These are phyloP conservation scores for Cyberlindnera lachancei DNA, from an alignment of 805 yeast species.

Conservation along the genomic window DNA sequence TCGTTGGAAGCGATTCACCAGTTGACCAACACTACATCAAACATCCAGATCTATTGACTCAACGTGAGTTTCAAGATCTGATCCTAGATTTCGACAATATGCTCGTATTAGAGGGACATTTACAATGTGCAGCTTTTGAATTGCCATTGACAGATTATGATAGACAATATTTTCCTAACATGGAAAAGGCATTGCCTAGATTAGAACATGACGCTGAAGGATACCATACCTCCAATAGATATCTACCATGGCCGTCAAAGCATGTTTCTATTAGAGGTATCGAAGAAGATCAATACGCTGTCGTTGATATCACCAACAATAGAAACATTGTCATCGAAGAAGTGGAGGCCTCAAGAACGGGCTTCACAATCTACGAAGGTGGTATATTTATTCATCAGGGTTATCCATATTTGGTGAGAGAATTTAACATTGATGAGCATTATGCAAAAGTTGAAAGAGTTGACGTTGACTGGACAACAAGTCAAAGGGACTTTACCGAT, in stretches of 20 bases:
- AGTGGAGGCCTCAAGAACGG: conserved; percentile 80
- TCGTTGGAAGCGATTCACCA: conserved; percentile 77
- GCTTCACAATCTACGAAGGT: conserved; percentile 86
- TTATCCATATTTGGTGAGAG: conserved; percentile 75
- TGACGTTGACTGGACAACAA: conserved; percentile 89
- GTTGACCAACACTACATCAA: conserved; percentile 78
- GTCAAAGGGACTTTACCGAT: conserved; percentile 87
- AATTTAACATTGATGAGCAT: conserved; percentile 69
- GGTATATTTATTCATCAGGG: conserved; percentile 96
- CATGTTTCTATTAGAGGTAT: conserved; percentile 75
- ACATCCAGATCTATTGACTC: conserved; percentile 53
- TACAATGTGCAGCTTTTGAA: conserved; percentile 94
- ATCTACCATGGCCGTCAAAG: conserved; percentile 75
- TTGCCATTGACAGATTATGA: conserved; percentile 57
- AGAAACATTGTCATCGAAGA: conserved; percentile 78
- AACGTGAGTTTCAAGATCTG: conserved; percentile 48
- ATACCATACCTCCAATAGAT: conserved; percentile 49
- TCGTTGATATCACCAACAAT: conserved; percentile 79
- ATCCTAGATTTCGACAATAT: conserved; percentile 54
- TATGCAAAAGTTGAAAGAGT: conserved; percentile 84
- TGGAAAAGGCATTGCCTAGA: conserved; percentile 23
- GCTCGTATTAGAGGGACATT: conserved; percentile 67
- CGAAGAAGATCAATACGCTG: conserved; percentile 78
- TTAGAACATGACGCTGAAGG: conserved; percentile 35
- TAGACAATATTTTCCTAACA: conserved; percentile 41